phyloP scores from a whole-genome alignment of 2,329 filamentous ascomycete species.

The Biscogniauxia mediterranea region DNA sequence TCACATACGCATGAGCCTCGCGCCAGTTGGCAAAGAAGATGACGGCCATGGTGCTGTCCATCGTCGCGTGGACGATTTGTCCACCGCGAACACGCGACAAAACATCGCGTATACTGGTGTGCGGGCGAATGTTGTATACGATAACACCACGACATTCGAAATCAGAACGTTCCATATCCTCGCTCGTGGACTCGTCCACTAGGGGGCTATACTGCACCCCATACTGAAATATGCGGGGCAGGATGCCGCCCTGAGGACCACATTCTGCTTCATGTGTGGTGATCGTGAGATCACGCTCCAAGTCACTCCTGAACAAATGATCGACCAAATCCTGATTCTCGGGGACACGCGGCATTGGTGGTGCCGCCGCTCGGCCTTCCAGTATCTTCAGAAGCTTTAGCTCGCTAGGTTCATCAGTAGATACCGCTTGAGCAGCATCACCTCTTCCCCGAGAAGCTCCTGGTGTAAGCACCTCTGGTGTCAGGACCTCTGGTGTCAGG shows the following conservation, averaged over 20 bases:
- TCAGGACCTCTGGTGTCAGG: too few relatives aligned
- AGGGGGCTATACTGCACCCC: not conserved
- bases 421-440: not conserved
- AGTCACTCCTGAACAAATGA: not conserved
- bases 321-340: not conserved
- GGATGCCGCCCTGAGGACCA: not conserved
- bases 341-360: not conserved
- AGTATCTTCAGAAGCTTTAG: not conserved
- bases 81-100: conserved; percentile 19
- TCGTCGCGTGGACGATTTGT: conserved; percentile 2
- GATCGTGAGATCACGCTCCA: not conserved
- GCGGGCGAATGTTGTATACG: conserved; percentile 7
- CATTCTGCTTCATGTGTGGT: not conserved
- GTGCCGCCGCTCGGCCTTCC: too few relatives aligned
- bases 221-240: not conserved
- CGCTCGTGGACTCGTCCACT: not conserved
- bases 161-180: not conserved
- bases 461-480: not conserved
- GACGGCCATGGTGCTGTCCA: not conserved
- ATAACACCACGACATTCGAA: conserved; percentile 17
- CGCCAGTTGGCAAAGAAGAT: conserved; percentile 6
- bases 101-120: conserved; percentile 1
- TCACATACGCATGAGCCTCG: conserved; percentile 2
- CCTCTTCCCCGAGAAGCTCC: not conserved
- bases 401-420: not conserved